Base-by-base conservation (phyloP, 75 land plant genomes). In the Picea glauca region DNA sequence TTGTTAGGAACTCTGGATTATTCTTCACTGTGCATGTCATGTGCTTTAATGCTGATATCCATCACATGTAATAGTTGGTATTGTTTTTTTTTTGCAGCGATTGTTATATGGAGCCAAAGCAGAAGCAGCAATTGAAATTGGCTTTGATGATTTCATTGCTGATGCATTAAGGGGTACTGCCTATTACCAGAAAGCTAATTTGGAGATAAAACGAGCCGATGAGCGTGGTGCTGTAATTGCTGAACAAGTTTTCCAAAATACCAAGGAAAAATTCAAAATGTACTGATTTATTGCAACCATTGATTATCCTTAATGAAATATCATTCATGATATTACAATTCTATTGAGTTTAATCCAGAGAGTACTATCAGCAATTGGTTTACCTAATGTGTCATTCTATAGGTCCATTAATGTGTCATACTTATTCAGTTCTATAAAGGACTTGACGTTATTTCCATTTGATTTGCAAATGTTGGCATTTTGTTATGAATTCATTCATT, bases 81-180 rank as follows among this genome's bases (percentile, higher is more conserved):
- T 17, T 50, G 40, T 14, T 40, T 79, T 75, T 40, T 58, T 54
- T 72, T 35, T 68, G 15, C 90, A 96, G 98, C 84, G 98, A 60
- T 82, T 96, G 88, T 94, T 96, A 3, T 96, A 96, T 87, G 98
- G 98, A 81, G 96, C 98, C 60, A 86, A 96, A 78, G 98, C 98
- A 26, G 98, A 96, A 85, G 94, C 98, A 59, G 98, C 98, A 4
- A 94, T 96, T 31, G 93, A 94, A 4, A 90, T 96, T 79, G 98
- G 98, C 0, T 96, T 96, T 78, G 98, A 96, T 77, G 98, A 96
- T 75, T 96, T 96, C 88, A 96, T 96, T 62, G 98, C 98, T 11
- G 98, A 96, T 92, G 98, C 93, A 35, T 80, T 96, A 58, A 90
- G 98, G 80, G 98, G 98, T 6, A 96, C 98, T 62, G 90, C 91